A percentile compares a stretch with the other conserved stretches of the same genome.
Evolutionary conservation across 129 eudicot genomes (phyloP).

Genomic region (Glebionis coronaria): DNA sequence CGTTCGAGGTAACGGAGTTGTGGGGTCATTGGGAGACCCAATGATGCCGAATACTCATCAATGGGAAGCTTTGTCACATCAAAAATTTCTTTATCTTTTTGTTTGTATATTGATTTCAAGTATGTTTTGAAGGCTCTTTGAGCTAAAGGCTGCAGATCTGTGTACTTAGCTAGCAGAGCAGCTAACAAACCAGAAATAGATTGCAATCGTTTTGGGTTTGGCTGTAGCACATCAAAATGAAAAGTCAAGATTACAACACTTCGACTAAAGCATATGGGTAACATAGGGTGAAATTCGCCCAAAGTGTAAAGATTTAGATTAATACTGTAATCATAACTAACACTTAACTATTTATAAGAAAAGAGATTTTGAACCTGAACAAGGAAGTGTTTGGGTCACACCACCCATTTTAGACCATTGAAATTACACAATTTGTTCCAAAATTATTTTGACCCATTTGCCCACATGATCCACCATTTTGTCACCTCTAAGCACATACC

Average conservation of each 20-base stretch:
- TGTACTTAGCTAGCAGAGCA: constrained; percentile 68
- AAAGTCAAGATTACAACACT: not conserved
- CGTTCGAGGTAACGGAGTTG: constrained; percentile 70
- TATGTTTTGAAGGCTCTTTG: constrained; percentile 84
- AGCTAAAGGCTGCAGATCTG: constrained; percentile 61
- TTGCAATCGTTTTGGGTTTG: constrained; percentile 65
- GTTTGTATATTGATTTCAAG: constrained; percentile 62
- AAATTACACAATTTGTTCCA: not conserved
- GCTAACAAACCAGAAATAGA: constrained; percentile 71
- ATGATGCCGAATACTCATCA: constrained; percentile 84
- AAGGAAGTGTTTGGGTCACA: not conserved
- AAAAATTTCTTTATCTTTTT: constrained; percentile 80
- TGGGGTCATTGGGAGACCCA: constrained; percentile 97
- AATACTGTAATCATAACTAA: not conserved
- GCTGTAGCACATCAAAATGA: constrained; percentile 38
- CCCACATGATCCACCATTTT: not conserved
- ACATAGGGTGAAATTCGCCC: not conserved
- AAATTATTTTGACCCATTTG: not conserved
- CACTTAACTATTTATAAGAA: not conserved
- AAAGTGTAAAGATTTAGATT: not conserved
- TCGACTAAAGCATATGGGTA: not conserved
- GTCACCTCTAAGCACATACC: constrained; percentile 34
- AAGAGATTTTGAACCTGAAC: not conserved
- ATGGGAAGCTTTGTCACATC: constrained; percentile 77
- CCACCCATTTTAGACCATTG: not conserved